These are phyloP conservation scores for Termitomyces sp. DNA, from an alignment of 768 basidiomycete species.

Conservation along the genomic window DNA sequence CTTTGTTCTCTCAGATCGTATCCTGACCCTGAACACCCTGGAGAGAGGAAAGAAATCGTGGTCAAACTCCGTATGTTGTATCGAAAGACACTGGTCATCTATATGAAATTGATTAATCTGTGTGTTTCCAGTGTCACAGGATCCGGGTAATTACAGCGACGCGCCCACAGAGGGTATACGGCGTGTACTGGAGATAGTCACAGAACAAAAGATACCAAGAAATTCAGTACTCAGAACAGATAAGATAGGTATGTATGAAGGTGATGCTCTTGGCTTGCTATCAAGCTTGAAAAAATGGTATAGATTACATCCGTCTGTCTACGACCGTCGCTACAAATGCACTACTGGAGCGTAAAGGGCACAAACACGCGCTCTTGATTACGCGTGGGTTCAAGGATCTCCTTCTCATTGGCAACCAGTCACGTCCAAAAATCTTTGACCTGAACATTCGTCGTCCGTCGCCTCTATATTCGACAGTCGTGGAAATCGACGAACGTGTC, in stretches of 20 bases:
- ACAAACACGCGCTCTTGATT: slow-evolving; percentile 85
- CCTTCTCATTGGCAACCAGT: slow-evolving; percentile 90
- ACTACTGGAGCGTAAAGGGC: slow-evolving; percentile 89
- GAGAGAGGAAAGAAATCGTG: slow-evolving; percentile 71
- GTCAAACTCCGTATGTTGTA: slow-evolving; percentile 75
- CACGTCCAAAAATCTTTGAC: slow-evolving; percentile 92
- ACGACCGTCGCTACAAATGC: slow-evolving; percentile 98
- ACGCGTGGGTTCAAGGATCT: slow-evolving; percentile 91
- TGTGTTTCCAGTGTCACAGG: slow-evolving; percentile 67
- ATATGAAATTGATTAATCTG: background rate
- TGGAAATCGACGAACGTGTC: slow-evolving; percentile 86
- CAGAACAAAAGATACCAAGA: slow-evolving; percentile 62
- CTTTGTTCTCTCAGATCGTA: slow-evolving; percentile 48
- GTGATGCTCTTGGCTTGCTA: background rate
- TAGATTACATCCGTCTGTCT: slow-evolving; percentile 87
- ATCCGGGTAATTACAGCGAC: slow-evolving; percentile 82
- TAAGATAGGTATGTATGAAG: slow-evolving; percentile 62
- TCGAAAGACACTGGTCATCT: background rate
- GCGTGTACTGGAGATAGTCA: slow-evolving; percentile 74
- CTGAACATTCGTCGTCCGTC: slow-evolving; percentile 77
- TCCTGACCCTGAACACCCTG: slow-evolving; percentile 58
- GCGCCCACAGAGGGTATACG: slow-evolving; percentile 94
- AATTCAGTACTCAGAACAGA: slow-evolving; percentile 64
- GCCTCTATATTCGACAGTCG: slow-evolving; percentile 71
- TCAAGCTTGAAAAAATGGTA: background rate